These are phyloP conservation scores for Takakia lepidozioides DNA, from an alignment of 225 moss, liverwort and hornwort genomes.

Conservation along the genomic window DNA sequence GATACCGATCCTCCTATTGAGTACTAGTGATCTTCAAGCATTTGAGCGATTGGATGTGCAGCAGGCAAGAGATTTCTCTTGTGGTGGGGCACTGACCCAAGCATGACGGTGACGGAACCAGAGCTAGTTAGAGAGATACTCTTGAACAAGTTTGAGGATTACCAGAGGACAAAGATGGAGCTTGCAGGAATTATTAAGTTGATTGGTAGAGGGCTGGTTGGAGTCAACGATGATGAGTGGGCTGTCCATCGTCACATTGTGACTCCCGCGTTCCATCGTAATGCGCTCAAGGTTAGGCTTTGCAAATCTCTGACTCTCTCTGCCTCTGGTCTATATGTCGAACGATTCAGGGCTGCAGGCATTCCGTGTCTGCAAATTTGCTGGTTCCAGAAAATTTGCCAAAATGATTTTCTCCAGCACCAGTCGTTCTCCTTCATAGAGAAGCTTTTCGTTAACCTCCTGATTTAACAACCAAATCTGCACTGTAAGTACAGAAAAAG, in stretches of 20 bases:
- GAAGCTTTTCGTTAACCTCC: too few relatives aligned
- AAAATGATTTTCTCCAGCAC: too few relatives aligned
- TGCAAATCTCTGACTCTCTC: too few relatives aligned
- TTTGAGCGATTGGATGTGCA: not conserved
- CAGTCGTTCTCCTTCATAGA: too few relatives aligned
- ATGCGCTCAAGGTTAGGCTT: slow-evolving; percentile 31
- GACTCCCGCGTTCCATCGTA: slow-evolving; percentile 39
- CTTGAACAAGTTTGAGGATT: slow-evolving; percentile 24
- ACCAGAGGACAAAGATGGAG: slow-evolving; percentile 28
- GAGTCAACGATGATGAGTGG: slow-evolving; percentile 39
- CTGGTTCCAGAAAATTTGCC: too few relatives aligned
- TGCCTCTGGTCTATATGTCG: too few relatives aligned
- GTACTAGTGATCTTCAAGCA: not conserved
- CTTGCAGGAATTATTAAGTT: slow-evolving; percentile 16
- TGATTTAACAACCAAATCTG: too few relatives aligned
- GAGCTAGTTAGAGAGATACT: slow-evolving; percentile 39
- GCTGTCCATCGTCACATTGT: slow-evolving; percentile 42
- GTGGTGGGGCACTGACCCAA: slow-evolving; percentile 17
- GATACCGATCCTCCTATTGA: too few relatives aligned
- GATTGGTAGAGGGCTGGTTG: slow-evolving; percentile 35
- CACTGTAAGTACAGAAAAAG: too few relatives aligned
- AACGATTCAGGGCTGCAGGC: too few relatives aligned
- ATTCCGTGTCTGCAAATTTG: too few relatives aligned
- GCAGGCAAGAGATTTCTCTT: slow-evolving; percentile 31
- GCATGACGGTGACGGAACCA: slow-evolving; percentile 26